Conservation (phyloP, 164 flowering plant genomes). For the Liquidambar formosana region DNA sequence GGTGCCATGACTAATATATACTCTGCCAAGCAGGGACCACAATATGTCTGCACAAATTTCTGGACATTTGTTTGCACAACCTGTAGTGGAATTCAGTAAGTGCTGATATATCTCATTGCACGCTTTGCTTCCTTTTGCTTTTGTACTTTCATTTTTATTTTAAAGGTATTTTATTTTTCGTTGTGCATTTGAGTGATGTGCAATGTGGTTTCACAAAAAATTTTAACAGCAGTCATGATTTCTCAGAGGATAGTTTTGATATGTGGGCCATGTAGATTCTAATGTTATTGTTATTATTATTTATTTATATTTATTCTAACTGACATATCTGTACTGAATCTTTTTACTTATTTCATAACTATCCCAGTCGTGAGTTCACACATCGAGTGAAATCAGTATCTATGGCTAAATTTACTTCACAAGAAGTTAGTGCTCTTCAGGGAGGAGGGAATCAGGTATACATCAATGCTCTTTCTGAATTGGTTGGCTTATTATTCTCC, state of each 20-base stretch:
- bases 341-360: background rate
- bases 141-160: background rate
- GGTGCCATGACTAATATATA: conserved; percentile 1
- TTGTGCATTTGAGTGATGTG: too few relatives aligned
- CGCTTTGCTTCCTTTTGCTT: background rate
- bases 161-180: background rate
- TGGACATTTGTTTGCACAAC: conserved; percentile 95
- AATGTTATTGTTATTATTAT: too few relatives aligned
- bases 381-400: conserved; percentile 96
- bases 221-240: too few relatives aligned
- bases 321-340: background rate
- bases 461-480: background rate
- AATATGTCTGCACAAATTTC: conserved; percentile 94
- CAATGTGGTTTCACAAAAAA: too few relatives aligned
- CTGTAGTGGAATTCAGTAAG: conserved; percentile 99
- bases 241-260: too few relatives aligned
- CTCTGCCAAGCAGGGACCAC: conserved; percentile 78
- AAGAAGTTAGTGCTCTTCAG: conserved; percentile 91
- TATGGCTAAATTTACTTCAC: conserved; percentile 94
- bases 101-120: conserved; percentile 9
- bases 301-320: too few relatives aligned
- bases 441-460: conserved; percentile 93
- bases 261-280: too few relatives aligned
- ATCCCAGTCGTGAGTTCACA: conserved; percentile 91
- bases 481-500: too few relatives aligned